Evolutionary conservation across 148 eudicot genomes (phyloP), one percentile per base, ranked within the genome.

Genomic region (Cornus suecica): DNA sequence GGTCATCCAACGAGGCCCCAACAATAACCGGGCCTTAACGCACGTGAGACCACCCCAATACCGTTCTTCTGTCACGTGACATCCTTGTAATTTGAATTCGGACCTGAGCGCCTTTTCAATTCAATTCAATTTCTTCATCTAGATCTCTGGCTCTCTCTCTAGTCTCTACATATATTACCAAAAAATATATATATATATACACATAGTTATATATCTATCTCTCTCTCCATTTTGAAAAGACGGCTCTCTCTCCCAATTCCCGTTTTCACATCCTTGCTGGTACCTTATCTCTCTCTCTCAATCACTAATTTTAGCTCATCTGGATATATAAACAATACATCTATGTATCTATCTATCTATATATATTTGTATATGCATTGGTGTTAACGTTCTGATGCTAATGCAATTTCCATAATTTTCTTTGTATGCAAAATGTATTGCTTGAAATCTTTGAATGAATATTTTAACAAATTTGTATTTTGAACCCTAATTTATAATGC

Each of bases 11-110:
- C 8, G 42, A 37, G 42, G 42, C 42, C 42, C 37, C 42, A 37
- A 37, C 8, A 37, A 37, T 6, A 37, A 3, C 42, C 42, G 42
- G 37, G 42, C 0, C 42, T 37, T 10, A 37, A 37, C 62, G 62
- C 62, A 22, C 62, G n/a, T 52, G 58, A 52, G 16, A 8, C 6
- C 1, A 8, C 37, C 7, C 51, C 31, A 14, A 72, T 10, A 26
- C 45, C 75, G 48, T 25, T 23, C 75, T 65, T 2, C 42, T 60
- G 20, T 51, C 75, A 72, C 52, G 66, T 72, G 75, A 64, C 68
- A 15, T 8, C 67, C 4, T 22, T 28, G 48, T 27, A 60, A 65
- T 79, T 79, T 79, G 82, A 79, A 79, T 74, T 79, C 66, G 70
- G 74, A 74, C 52, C 58, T 37, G 28, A 74, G 34, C 69, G 82